Percentiles rank a stretch among this genome's conserved stretches.
Conservation (phyloP, 805 yeast genomes). For the Yamadazyma tumulicola region DNA sequence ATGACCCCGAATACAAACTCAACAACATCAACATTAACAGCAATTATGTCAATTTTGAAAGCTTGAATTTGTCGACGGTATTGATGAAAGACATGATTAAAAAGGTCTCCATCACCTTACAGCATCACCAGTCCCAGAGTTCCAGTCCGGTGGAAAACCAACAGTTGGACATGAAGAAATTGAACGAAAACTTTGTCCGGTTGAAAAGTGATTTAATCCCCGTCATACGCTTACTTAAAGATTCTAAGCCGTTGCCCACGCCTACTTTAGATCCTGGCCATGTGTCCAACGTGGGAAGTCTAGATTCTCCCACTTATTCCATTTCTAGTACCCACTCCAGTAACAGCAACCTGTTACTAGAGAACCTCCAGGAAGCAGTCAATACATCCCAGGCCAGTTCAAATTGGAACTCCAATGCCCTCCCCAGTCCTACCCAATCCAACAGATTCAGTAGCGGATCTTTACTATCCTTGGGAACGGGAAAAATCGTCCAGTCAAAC, state of each 20-base stretch:
- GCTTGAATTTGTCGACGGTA: slow-evolving; percentile 31
- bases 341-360: slow-evolving; percentile 11
- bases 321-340: slow-evolving; percentile 14
- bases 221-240: slow-evolving; percentile 57
- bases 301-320: slow-evolving; percentile 29
- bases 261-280: slow-evolving; percentile 49
- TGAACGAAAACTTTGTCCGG: slow-evolving; percentile 52
- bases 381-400: slow-evolving; percentile 6
- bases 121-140: slow-evolving; percentile 12
- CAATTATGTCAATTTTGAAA: slow-evolving; percentile 34
- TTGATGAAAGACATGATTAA: slow-evolving; percentile 35
- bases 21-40: slow-evolving; percentile 32
- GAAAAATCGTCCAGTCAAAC: slow-evolving; percentile 26
- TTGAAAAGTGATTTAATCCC: slow-evolving; percentile 66
- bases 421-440: slow-evolving; percentile 26
- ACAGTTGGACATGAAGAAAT: slow-evolving; percentile 30
- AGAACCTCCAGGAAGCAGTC: slow-evolving; percentile 11
- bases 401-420: slow-evolving; percentile 12
- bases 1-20: slow-evolving; percentile 27
- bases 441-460: slow-evolving; percentile 37
- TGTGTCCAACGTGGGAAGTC: slow-evolving; percentile 8
- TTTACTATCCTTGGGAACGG: slow-evolving; percentile 39
- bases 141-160: slow-evolving; percentile 12
- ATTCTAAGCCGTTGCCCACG: slow-evolving; percentile 64
- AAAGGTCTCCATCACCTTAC: slow-evolving; percentile 18